phyloP scores from a whole-genome alignment of 306 rosid species.

The Pachyrhizus erosus region DNA sequence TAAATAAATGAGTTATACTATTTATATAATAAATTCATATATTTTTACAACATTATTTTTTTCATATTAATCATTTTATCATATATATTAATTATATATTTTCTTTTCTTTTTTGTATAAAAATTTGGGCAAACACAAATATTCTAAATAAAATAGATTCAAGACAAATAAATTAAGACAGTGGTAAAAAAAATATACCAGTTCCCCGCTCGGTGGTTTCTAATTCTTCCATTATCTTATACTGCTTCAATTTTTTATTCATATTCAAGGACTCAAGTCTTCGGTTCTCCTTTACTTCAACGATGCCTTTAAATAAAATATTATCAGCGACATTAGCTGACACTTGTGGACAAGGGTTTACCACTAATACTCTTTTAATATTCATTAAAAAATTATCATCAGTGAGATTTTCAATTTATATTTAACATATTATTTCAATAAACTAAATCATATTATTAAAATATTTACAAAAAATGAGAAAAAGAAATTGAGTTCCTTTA shows the following conservation, averaged over 20 bases:
- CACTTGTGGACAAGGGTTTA: neutral
- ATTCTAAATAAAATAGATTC: neutral
- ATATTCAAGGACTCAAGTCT: conserved; percentile 22
- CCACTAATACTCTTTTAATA: neutral
- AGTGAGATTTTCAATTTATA: neutral
- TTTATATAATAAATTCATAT: neutral
- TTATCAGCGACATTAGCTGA: neutral
- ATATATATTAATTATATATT: neutral
- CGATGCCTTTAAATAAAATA: conserved; percentile 1
- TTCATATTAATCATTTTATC: neutral
- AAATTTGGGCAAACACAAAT: neutral
- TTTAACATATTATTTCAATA: neutral
- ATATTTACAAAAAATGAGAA: neutral
- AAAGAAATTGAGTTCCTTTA: neutral
- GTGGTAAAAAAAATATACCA: conserved; percentile 4
- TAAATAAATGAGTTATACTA: neutral
- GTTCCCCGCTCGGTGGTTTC: neutral
- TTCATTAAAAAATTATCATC: neutral
- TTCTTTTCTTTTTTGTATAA: neutral
- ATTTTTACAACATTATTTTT: neutral
- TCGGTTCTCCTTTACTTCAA: neutral
- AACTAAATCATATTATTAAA: neutral
- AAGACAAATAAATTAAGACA: neutral
- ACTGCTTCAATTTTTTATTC: neutral
- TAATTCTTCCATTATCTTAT: neutral